Evolutionary conservation across 139 green algal species (phyloP).

Genomic region (Closterium sp.): DNA sequence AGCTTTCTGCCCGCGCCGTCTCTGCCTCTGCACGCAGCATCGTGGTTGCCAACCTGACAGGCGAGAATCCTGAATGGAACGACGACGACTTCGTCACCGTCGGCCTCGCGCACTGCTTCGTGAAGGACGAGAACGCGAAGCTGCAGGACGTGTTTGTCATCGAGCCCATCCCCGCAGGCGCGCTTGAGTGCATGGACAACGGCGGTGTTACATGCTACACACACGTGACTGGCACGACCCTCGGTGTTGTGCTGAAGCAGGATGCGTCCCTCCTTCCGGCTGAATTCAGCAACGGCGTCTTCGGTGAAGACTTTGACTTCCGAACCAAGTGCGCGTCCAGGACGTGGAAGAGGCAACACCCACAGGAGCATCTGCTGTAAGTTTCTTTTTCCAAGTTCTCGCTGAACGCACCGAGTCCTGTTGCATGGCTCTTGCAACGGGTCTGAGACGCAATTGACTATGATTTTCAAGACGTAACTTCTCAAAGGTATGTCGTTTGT

Average conservation of each 20-base stretch:
- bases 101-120: slow-evolving; percentile 84
- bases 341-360: slow-evolving; percentile 81
- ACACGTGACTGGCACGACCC: slow-evolving; percentile 63
- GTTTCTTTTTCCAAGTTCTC: not conserved
- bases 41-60: not conserved
- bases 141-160: slow-evolving; percentile 74
- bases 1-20: not conserved
- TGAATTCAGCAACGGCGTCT: slow-evolving; percentile 64
- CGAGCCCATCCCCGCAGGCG: slow-evolving; percentile 78
- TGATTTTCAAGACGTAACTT: no score
- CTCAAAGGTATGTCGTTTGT: not conserved
- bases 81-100: slow-evolving; percentile 49
- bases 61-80: slow-evolving; percentile 32
- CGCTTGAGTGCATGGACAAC: slow-evolving; percentile 79
- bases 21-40: not conserved
- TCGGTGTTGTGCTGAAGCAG: slow-evolving; percentile 62
- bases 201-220: slow-evolving; percentile 79
- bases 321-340: slow-evolving; percentile 70
- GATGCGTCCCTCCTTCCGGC: slow-evolving; percentile 63
- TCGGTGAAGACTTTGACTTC: slow-evolving; percentile 77
- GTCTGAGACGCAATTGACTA: no score
- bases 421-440: not conserved
- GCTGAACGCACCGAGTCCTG: not conserved
- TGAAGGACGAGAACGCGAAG: slow-evolving; percentile 70
- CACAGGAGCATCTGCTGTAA: slow-evolving; percentile 66